phyloP scores from a whole-genome alignment of 2,329 filamentous ascomycete species.

The Pseudocercospora macadamiae region DNA sequence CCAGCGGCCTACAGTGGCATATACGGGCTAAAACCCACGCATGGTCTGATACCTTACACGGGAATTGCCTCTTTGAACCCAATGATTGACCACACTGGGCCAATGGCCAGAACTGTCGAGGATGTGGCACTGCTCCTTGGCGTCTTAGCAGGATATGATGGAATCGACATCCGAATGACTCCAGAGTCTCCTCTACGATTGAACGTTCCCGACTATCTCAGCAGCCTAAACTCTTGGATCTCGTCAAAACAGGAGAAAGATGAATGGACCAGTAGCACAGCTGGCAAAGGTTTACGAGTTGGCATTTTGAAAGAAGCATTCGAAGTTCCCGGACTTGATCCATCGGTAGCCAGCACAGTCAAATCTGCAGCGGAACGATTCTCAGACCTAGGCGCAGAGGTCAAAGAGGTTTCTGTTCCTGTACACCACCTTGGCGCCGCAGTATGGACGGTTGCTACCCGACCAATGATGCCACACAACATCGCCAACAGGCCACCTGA shows the following conservation, averaged over 20 bases:
- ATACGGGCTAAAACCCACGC: slow-evolving; percentile 79
- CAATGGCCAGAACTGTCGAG: slow-evolving; percentile 46
- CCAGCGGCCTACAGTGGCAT: slow-evolving; percentile 76
- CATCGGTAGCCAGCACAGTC: slow-evolving; percentile 44
- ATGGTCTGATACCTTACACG: slow-evolving; percentile 60
- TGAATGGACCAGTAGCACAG: slow-evolving; percentile 35
- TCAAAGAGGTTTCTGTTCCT: slow-evolving; percentile 52
- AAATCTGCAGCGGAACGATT: slow-evolving; percentile 44
- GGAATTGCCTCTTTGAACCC: slow-evolving; percentile 46
- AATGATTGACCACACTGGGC: slow-evolving; percentile 52
- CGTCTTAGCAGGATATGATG: slow-evolving; percentile 51
- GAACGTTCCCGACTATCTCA: slow-evolving; percentile 43
- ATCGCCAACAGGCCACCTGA: slow-evolving; percentile 37
- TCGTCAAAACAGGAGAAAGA: slow-evolving; percentile 29
- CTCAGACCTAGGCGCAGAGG: slow-evolving; percentile 46
- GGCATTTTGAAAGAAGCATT: slow-evolving; percentile 53
- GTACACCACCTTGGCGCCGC: slow-evolving; percentile 51
- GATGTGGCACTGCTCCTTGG: slow-evolving; percentile 46
- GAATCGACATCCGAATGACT: slow-evolving; percentile 48
- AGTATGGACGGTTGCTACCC: slow-evolving; percentile 51
- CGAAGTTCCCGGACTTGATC: slow-evolving; percentile 42
- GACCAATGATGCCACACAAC: slow-evolving; percentile 36
- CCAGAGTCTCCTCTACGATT: slow-evolving; percentile 44
- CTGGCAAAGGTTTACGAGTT: slow-evolving; percentile 48
- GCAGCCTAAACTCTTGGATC: slow-evolving; percentile 34